Evolutionary conservation across 1,139 yeast genomes (phyloP), one percentile per base, ranked within the genome.

Genomic region (Yamadazyma buinensis): DNA sequence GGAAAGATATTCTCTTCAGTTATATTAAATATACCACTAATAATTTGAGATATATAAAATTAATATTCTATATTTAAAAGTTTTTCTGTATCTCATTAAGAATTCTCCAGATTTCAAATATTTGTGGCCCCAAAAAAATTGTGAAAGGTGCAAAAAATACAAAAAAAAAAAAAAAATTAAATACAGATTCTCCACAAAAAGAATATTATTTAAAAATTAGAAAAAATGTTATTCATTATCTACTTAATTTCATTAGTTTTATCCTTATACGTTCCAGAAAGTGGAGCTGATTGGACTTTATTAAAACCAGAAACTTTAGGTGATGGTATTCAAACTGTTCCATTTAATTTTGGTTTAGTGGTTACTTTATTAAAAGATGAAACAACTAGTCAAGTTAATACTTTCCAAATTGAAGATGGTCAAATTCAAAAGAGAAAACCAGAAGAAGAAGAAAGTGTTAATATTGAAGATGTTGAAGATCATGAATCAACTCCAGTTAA

Each of bases 211-310:
- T n/a, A n/a, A n/a, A n/a, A n/a, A n/a, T n/a, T n/a, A n/a, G n/a
- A n/a, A n/a, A n/a, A 17, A 17, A 26, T 31, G 34, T 3, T 26
- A 8, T 18, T 31, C 15, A 10, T 31, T n/a, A 14, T 34, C n/a
- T 30, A 13, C 11, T 29, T 37, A 14, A 11, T 35, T 20, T 12
- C 30, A 7, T 12, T 35, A 17, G 40, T 37, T 14, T 14, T 15
- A 3, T 39, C 49, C 5, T 26, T 52, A 28, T 63, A 59, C 34
- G 49, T 54, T 33, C 69, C 69, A 2, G 61, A 56, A 30, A 50
- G 52, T 13, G 64, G 61, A 1, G 60, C 51, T 20, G 68, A 64
- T 40, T 64, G 70, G 70, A 54, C 64, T 10, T 27, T 37, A 7
- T 55, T 60, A 34, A 54, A 46, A 37, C 68, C 67, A 2, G 48